These are phyloP conservation scores for Zygosaccharomyces kombuchaensis DNA, from an alignment of 805 yeast genomes.

Conservation along the genomic window DNA sequence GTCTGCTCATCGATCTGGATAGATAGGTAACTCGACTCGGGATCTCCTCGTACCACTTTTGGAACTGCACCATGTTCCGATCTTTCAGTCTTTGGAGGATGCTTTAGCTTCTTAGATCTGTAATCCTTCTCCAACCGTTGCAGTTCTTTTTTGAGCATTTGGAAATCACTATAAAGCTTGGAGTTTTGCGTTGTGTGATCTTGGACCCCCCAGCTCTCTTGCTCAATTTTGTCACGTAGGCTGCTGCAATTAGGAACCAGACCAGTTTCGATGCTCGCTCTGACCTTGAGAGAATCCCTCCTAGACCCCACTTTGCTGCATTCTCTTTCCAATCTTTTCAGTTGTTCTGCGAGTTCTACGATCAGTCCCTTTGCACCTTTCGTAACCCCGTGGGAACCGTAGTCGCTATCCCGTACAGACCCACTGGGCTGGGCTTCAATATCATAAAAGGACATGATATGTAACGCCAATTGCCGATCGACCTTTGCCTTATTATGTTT, in stretches of 20 bases:
- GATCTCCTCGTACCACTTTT: slow-evolving; percentile 17
- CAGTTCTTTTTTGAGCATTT: slow-evolving; percentile 46
- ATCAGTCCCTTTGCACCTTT: slow-evolving; percentile 10
- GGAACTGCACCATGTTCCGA: slow-evolving; percentile 10
- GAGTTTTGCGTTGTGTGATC: slow-evolving; percentile 13
- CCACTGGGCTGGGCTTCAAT: slow-evolving; percentile 14
- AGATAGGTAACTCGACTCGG: slow-evolving; percentile 21
- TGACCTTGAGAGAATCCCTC: slow-evolving; percentile 38
- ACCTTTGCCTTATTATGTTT: slow-evolving; percentile 17
- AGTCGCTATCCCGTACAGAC: not conserved
- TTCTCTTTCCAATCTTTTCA: slow-evolving; percentile 16
- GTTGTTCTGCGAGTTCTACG: slow-evolving; percentile 14
- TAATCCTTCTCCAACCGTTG: slow-evolving; percentile 43
- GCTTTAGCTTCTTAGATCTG: slow-evolving; percentile 40
- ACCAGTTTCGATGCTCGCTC: slow-evolving; percentile 28
- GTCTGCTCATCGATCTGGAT: slow-evolving; percentile 35
- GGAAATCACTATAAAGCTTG: slow-evolving; percentile 54
- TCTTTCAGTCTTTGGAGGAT: slow-evolving; percentile 10
- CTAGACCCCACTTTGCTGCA: slow-evolving; percentile 18
- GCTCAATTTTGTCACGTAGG: slow-evolving; percentile 20
- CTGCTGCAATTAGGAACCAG: slow-evolving; percentile 22
- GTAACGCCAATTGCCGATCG: not conserved
- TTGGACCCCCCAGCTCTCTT: slow-evolving; percentile 7
- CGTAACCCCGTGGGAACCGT: not conserved
- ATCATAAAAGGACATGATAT: slow-evolving; percentile 25